Evolutionary conservation across 1,139 yeast genomes (phyloP).

Genomic region (Geotrichum carabidarum): DNA sequence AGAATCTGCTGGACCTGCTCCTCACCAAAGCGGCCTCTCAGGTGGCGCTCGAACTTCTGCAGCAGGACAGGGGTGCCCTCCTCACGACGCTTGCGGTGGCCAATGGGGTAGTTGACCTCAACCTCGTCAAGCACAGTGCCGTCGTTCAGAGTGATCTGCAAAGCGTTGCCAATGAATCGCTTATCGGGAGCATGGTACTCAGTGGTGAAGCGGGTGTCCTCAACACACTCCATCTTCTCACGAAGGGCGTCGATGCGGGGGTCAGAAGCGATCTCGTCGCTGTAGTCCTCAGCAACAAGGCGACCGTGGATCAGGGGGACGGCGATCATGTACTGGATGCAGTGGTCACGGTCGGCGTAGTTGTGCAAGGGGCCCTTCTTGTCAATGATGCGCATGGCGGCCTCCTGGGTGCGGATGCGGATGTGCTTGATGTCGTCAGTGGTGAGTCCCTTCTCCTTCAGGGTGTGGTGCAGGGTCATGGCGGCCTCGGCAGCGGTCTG

Average conservation of each 20-base stretch:
- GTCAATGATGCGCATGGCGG: slow-evolving; percentile 55
- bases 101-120: slow-evolving; percentile 53
- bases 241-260: slow-evolving; percentile 51
- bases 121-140: slow-evolving; percentile 52
- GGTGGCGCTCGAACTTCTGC: slow-evolving; percentile 48
- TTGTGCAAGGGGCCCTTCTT: slow-evolving; percentile 55
- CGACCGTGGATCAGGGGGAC: slow-evolving; percentile 52
- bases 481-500: slow-evolving; percentile 64
- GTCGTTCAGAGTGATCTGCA: slow-evolving; percentile 48
- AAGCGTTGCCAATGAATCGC: slow-evolving; percentile 53
- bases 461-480: slow-evolving; percentile 41
- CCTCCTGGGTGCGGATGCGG: slow-evolving; percentile 54
- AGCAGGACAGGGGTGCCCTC: slow-evolving; percentile 54
- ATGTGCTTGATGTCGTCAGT: slow-evolving; percentile 47
- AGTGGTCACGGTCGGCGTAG: slow-evolving; percentile 60
- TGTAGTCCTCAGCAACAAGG: slow-evolving; percentile 53
- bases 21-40: slow-evolving; percentile 44
- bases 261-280: slow-evolving; percentile 48
- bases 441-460: slow-evolving; percentile 42
- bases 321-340: slow-evolving; percentile 59
- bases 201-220: slow-evolving; percentile 45
- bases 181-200: slow-evolving; percentile 55
- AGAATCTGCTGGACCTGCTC: slow-evolving; percentile 41
- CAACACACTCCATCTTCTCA: slow-evolving; percentile 51
- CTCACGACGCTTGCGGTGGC: slow-evolving; percentile 52